Evolutionary conservation across 768 basidiomycete genomes (phyloP).

Genomic region (Leccinum variicolor): DNA sequence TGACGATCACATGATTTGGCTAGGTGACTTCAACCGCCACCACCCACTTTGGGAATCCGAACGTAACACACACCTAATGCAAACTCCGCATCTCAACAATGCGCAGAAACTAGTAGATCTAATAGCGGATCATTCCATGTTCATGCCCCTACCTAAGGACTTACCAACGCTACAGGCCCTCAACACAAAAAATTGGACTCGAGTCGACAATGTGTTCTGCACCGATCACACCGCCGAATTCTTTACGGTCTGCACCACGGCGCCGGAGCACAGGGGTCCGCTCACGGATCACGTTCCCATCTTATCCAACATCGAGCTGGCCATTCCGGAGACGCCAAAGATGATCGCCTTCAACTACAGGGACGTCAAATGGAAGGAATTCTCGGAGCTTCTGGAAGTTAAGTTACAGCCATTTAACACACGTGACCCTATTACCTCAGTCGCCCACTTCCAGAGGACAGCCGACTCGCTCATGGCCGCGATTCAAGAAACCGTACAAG

Average conservation of each 20-base stretch:
- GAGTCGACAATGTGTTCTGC: constrained; percentile 37
- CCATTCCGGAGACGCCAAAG: neutral
- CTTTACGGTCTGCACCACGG: neutral
- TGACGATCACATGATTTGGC: no score
- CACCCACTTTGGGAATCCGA: no score
- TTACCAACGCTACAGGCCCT: no score
- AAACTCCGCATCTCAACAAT: no score
- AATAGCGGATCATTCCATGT: no score
- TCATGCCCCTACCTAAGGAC: no score
- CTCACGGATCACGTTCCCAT: neutral
- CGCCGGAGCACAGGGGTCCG: fast-evolving
- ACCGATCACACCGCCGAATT: neutral
- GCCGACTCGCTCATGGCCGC: neutral
- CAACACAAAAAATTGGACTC: constrained; percentile 23
- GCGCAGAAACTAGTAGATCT: no score
- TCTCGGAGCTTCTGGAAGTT: neutral
- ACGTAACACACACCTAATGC: no score
- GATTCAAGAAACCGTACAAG: neutral
- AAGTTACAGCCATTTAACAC: neutral
- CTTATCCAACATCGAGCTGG: neutral
- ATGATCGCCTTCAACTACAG: neutral
- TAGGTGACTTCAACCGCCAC: no score
- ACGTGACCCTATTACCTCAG: neutral
- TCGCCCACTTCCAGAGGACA: neutral
- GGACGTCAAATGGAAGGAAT: neutral